Percentiles rank a stretch among this genome's conserved stretches.
Evolutionary conservation across 2,329 filamentous ascomycete species (phyloP).

Genomic region (Colletotrichum costaricense): DNA sequence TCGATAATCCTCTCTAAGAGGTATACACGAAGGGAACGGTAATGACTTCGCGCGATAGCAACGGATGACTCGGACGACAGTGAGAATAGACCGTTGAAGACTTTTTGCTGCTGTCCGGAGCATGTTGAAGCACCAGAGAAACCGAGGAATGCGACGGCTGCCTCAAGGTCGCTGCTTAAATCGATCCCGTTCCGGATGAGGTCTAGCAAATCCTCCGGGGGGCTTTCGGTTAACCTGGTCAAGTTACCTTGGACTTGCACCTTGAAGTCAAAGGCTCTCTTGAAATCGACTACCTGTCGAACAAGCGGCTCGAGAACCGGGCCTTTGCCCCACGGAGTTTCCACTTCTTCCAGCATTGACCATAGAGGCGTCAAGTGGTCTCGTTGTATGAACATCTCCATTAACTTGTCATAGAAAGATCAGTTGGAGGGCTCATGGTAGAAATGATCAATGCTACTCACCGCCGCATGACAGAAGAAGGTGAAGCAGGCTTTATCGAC

Average conservation of each 20-base stretch:
- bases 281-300: conserved; percentile 13
- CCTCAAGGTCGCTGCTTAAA: neutral
- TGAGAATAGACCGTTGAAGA: conserved; percentile 19
- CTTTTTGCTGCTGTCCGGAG: neutral
- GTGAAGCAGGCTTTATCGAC: conserved; percentile 22
- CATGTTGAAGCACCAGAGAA: neutral
- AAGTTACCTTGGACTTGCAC: neutral
- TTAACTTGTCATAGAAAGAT: neutral
- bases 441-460: neutral
- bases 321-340: conserved; percentile 4
- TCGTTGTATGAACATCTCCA: conserved; percentile 28
- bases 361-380: conserved; percentile 16
- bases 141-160: neutral
- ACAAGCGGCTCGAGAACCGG: conserved; percentile 15
- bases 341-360: conserved; percentile 18
- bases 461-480: conserved; percentile 27
- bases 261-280: conserved; percentile 11
- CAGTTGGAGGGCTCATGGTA: neutral
- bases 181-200: neutral
- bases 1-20: conserved; percentile 15
- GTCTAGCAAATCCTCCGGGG: neutral
- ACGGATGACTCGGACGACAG: neutral
- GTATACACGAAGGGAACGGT: conserved; percentile 10
- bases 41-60: conserved; percentile 7
- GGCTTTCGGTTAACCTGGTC: neutral